A percentile compares a stretch with the other conserved stretches of the same genome.
phyloP scores from a whole-genome alignment of 2,329 filamentous ascomycete genomes.

The Talaromyces pinophilus region DNA sequence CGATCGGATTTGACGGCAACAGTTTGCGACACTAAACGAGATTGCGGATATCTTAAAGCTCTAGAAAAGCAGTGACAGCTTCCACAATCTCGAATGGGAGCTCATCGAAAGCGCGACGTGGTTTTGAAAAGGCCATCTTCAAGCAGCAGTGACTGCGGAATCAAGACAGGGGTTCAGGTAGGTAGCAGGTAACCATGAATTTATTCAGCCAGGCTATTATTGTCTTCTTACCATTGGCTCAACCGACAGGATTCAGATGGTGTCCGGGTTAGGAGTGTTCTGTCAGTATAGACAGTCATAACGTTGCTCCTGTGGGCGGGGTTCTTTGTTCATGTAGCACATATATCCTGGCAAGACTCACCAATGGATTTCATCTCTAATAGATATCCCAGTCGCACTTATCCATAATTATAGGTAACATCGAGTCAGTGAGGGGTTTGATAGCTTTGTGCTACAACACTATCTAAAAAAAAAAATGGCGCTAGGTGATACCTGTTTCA shows the following conservation, averaged over 20 bases:
- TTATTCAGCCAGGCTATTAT: background rate
- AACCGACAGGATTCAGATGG: background rate
- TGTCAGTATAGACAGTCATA: background rate
- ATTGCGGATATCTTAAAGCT: background rate
- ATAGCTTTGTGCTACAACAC: too few species aligned
- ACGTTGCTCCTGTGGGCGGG: background rate
- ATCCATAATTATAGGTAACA: too few species aligned
- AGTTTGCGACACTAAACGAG: background rate
- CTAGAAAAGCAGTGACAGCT: background rate
- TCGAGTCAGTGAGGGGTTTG: too few species aligned
- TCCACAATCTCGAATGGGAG: background rate
- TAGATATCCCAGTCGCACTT: too few species aligned
- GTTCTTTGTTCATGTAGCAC: background rate
- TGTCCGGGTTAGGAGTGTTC: background rate
- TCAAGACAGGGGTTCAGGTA: background rate
- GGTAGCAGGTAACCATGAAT: background rate
- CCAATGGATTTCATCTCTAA: too few species aligned
- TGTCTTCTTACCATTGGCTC: too few species aligned
- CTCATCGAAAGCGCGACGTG: background rate
- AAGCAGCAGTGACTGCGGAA: background rate
- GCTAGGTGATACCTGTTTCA: too few species aligned
- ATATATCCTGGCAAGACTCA: too few species aligned
- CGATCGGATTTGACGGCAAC: background rate
- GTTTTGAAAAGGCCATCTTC: background rate
- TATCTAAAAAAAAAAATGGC: too few species aligned